Percentiles rank a stretch among this genome's conserved stretches.
These are phyloP conservation scores for Fusarium protoensiforme DNA, from an alignment of 2,329 filamentous ascomycete species.

Conservation along the genomic window DNA sequence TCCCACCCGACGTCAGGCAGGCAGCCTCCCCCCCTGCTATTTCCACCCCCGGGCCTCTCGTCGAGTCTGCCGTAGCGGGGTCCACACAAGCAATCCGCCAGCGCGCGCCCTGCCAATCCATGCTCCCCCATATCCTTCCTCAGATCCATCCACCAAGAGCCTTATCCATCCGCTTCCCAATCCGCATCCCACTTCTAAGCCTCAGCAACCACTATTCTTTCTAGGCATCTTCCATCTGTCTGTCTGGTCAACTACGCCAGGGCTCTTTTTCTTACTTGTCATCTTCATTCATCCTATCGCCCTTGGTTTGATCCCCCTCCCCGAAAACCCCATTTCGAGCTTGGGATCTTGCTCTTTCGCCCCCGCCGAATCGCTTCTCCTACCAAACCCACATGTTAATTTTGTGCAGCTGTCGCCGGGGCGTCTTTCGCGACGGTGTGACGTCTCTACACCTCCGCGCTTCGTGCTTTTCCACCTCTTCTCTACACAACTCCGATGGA, in stretches of 20 bases:
- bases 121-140: slow-evolving; percentile 40
- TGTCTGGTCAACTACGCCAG: slow-evolving; percentile 14
- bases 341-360: slow-evolving; percentile 32
- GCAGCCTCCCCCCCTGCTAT: slow-evolving; percentile 17
- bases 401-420: slow-evolving; percentile 62
- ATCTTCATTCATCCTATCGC: slow-evolving; percentile 2
- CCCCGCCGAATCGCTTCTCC: slow-evolving; percentile 32
- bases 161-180: slow-evolving; percentile 36
- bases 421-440: slow-evolving; percentile 65
- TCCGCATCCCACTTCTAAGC: slow-evolving; percentile 34
- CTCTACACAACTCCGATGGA: slow-evolving; percentile 63
- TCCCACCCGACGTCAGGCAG: neutral
- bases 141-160: slow-evolving; percentile 35
- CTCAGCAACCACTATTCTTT: slow-evolving; percentile 30
- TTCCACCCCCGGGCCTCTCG: slow-evolving; percentile 32
- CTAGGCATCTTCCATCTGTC: slow-evolving; percentile 16
- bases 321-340: slow-evolving; percentile 12
- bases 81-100: slow-evolving; percentile 51
- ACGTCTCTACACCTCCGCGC: slow-evolving; percentile 60
- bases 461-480: slow-evolving; percentile 48
- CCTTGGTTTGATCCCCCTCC: slow-evolving; percentile 21
- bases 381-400: slow-evolving; percentile 67
- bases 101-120: slow-evolving; percentile 48
- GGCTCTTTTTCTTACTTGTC: slow-evolving; percentile 21
- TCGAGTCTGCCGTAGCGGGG: slow-evolving; percentile 40